Evolutionary conservation across 345 rosid genomes (phyloP), one percentile per base, ranked within the genome.

Genomic region (Excoecaria agallocha): DNA sequence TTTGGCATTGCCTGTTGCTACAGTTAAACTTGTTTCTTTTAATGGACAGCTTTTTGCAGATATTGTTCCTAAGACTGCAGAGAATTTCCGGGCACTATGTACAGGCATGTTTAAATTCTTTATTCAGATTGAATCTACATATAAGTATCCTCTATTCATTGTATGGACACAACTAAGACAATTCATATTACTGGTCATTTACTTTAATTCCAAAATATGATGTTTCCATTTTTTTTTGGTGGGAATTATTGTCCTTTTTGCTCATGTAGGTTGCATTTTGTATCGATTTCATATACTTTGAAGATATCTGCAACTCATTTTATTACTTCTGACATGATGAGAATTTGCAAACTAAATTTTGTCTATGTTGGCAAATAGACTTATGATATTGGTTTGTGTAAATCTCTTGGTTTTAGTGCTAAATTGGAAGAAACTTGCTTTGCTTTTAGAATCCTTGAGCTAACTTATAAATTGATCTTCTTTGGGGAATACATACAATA

Each of bases 81-180:
- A 96, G 75, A 96, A 96, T 84, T 96, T 96, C 56, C 92, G 97
- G 66, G 91, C 94, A 71, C 96, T 96, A 58, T 96, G 97, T 78
- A 90, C 96, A 82, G 99, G 99, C 93, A 87, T 48, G 43, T 74
- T 72, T 37, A 69, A 37, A 1, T 30, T 13, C 11, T 20, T 15
- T 63, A 12, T 50, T 63, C n/a, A 64, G 6, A 20, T 66, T 66
- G 11, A 3, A 22, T 43, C 25, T 22, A 22, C 37, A 24, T 49
- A 48, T 52, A n/a, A n/a, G n/a, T n/a, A n/a, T n/a, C n/a, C n/a
- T n/a, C n/a, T n/a, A n/a, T n/a, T n/a, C n/a, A 51, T 16, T 52
- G 16, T 12, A 20, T 24, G 11, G 25, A 38, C 6, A 24, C 12
- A 13, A 19, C 43, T 50, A 12, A 12, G 70, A 10, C 35, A 50